Base-by-base conservation (phyloP, 257 asterid genomes). In the Solanum paucissectum region DNA sequence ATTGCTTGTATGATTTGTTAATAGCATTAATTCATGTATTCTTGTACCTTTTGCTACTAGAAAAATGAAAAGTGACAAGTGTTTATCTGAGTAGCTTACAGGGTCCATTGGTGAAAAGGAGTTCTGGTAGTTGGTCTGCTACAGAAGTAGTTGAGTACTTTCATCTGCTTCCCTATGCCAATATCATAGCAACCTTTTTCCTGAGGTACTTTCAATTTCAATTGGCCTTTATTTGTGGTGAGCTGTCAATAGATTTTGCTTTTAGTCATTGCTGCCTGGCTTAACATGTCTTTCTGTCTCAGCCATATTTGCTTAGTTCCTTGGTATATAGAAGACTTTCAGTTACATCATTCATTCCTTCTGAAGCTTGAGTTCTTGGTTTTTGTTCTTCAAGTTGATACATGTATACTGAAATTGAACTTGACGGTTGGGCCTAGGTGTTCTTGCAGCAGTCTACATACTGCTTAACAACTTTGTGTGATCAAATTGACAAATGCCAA, bases 151-250 rank as follows among this genome's bases (percentile, higher is more conserved):
- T 94, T 23, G 92, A 90, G 87, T 90, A 86, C 88, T 87, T 89
- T 87, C 88, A 93, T 62, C 62, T 94, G 94, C 94, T 93, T 88
- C 97, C 98, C 86, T 95, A 94, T 89, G 91, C 91, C 82, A 89
- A 16, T 66, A 84, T 93, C 90, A 85, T 95, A 88, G 92, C 94
- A 46, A 49, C 73, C 87, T 93, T 94, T 94, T 87, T 93, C 87
- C 79, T 87, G 52, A 86, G 96, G 98, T 94, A 93, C 79, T 75
- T 13, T 73, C 40, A 64, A 23, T 49, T 82, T 49, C 69, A 49
- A 6, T 82, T 82, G 69, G 69, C 42, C 32, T 49, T 82, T 29
- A 21, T 82, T 82, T 82, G 42, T 46, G 68, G 86, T 82, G 69
- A 49, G 69, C 68, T 82, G 42, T 82, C 86, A 49, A 49, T 82